Evolutionary conservation across 305 asterid species (phyloP).

Genomic region (Fraxinus ornus): DNA sequence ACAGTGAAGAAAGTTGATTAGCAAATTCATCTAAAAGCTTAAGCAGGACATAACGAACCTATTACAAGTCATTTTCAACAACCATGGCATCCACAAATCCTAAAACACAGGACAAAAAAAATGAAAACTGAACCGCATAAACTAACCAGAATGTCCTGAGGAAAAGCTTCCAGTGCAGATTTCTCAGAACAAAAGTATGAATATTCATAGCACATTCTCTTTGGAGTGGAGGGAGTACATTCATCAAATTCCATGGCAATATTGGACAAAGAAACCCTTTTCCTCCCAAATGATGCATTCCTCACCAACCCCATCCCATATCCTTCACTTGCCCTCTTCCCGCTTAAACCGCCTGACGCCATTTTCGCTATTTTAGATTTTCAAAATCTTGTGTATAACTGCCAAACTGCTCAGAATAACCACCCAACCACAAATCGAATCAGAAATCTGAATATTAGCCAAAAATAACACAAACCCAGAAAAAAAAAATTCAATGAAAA

Average conservation of each 20-base stretch:
- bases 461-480: background rate
- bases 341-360: constrained; percentile 29
- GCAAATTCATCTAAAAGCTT: no score
- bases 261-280: constrained; percentile 51
- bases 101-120: background rate
- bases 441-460: background rate
- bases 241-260: constrained; percentile 25
- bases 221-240: constrained; percentile 23
- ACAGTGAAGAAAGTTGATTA: no score
- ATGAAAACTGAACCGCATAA: background rate
- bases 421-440: background rate
- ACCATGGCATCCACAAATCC: background rate
- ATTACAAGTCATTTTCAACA: background rate
- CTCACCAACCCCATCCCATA: constrained; percentile 58
- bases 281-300: constrained; percentile 64
- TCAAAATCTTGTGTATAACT: constrained; percentile 37
- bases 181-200: constrained; percentile 25
- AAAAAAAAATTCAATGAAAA: background rate
- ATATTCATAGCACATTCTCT: constrained; percentile 43
- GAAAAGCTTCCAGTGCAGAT: constrained; percentile 58
- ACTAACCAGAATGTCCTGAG: constrained; percentile 77
- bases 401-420: constrained; percentile 12
- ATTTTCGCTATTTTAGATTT: constrained; percentile 19
- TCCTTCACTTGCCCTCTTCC: constrained; percentile 30
- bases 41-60: background rate